These are phyloP conservation scores for Tanacetum coccineum DNA, from an alignment of 129 eudicot genomes.

Conservation along the genomic window DNA sequence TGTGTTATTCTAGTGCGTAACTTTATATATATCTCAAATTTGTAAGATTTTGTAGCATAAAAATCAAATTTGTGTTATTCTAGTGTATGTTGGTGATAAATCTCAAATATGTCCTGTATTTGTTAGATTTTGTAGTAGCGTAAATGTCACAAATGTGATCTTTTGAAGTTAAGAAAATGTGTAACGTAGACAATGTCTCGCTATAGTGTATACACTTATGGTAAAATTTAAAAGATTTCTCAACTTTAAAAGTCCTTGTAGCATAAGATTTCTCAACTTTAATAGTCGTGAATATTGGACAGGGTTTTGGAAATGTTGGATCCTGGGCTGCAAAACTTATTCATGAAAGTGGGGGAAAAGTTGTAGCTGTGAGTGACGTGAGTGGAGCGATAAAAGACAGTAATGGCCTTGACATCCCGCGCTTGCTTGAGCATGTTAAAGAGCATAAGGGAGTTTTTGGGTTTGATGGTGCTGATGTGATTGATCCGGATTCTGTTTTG, in stretches of 20 bases:
- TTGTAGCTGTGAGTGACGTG: slow-evolving; percentile 83
- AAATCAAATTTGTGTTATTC: no score
- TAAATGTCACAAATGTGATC: no score
- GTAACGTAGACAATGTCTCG: no score
- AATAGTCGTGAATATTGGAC: slow-evolving; percentile 2
- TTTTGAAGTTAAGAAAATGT: no score
- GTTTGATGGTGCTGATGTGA: slow-evolving; percentile 55
- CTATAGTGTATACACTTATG: no score
- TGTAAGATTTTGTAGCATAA: no score
- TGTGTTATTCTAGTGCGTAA: no score
- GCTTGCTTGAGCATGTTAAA: slow-evolving; percentile 62
- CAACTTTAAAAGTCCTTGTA: not conserved
- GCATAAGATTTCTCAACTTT: not conserved
- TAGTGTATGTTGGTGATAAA: no score
- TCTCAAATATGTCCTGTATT: no score
- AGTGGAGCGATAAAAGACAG: slow-evolving; percentile 80
- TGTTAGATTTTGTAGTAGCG: no score
- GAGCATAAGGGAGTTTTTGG: slow-evolving; percentile 79
- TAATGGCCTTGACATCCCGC: slow-evolving; percentile 70
- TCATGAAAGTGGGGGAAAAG: slow-evolving; percentile 67
- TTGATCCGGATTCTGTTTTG: slow-evolving; percentile 61
- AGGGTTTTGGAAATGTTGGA: slow-evolving; percentile 99
- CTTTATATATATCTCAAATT: no score
- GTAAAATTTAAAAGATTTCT: no score
- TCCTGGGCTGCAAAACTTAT: slow-evolving; percentile 96